A percentile compares a stretch with the other conserved stretches of the same genome.
These are phyloP conservation scores for Fusarium tupiense DNA, from an alignment of 2,329 filamentous ascomycete species.

Conservation along the genomic window DNA sequence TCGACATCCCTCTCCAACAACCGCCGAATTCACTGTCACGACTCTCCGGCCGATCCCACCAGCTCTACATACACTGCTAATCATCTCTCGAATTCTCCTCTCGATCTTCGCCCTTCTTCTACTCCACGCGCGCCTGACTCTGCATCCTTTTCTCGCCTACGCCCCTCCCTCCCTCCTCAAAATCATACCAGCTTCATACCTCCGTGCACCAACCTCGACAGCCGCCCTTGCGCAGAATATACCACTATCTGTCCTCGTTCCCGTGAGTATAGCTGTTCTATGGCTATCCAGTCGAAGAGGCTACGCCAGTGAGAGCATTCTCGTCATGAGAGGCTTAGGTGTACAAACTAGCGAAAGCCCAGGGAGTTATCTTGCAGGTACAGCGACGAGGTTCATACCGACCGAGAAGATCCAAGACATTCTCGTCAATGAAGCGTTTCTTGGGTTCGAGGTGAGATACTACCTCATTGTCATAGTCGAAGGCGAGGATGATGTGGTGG, in stretches of 20 bases:
- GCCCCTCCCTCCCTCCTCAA: constrained; percentile 16
- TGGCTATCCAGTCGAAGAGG: constrained; percentile 58
- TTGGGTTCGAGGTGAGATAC: constrained; percentile 88
- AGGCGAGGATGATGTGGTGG: constrained; percentile 86
- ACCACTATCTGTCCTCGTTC: constrained; percentile 54
- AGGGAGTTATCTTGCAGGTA: constrained; percentile 66
- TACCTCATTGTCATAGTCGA: constrained; percentile 92
- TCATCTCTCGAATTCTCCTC: constrained; percentile 57
- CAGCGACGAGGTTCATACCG: constrained; percentile 75
- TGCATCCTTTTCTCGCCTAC: constrained; percentile 44
- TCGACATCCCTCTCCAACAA: constrained; percentile 82
- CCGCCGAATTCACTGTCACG: constrained; percentile 91
- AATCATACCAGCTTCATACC: constrained; percentile 26
- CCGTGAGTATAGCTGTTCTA: constrained; percentile 49
- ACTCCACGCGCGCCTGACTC: constrained; percentile 60
- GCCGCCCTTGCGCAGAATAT: constrained; percentile 48
- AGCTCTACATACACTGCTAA: constrained; percentile 54
- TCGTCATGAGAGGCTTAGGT: constrained; percentile 88
- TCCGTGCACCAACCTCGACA: constrained; percentile 48
- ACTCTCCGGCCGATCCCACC: constrained; percentile 71
- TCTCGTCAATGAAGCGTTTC: constrained; percentile 93
- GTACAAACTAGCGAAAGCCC: constrained; percentile 82
- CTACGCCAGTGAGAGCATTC: constrained; percentile 79
- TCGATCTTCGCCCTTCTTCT: constrained; percentile 56
- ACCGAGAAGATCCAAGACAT: constrained; percentile 93